Percentiles rank a stretch among this genome's conserved stretches.
These are phyloP conservation scores for Sherardia arvensis DNA, from an alignment of 257 asterid genomes.

Conservation along the genomic window DNA sequence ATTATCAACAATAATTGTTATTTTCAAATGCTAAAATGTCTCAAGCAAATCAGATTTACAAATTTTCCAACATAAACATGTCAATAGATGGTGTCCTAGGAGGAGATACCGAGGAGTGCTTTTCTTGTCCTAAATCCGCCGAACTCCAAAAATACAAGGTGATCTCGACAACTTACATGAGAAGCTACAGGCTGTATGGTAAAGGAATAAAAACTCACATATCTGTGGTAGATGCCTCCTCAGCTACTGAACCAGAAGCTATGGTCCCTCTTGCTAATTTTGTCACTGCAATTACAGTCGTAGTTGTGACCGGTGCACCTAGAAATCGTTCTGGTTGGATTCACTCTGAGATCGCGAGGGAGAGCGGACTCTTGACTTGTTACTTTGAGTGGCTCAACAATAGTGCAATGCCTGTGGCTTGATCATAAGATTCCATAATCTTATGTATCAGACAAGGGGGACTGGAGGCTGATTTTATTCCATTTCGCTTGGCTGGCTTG, in stretches of 20 bases:
- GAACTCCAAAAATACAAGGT: slow-evolving; percentile 7
- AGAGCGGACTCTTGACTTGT: slow-evolving; percentile 16
- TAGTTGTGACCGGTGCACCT: slow-evolving; percentile 13
- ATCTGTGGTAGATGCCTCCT: slow-evolving; percentile 23
- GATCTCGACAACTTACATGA: slow-evolving; percentile 13
- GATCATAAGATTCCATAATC: neutral
- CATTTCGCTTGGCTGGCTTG: no score
- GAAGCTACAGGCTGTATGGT: slow-evolving; percentile 12
- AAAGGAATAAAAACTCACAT: slow-evolving; percentile 16
- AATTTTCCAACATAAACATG: no score
- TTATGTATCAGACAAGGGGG: neutral
- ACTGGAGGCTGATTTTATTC: no score
- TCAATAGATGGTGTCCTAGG: slow-evolving; percentile 18
- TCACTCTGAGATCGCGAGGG: slow-evolving; percentile 21
- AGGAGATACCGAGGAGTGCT: slow-evolving; percentile 10
- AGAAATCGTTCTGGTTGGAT: slow-evolving; percentile 18
- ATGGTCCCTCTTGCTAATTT: slow-evolving; percentile 19
- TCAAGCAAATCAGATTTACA: no score
- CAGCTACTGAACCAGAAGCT: slow-evolving; percentile 22
- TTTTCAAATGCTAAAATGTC: no score
- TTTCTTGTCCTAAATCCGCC: slow-evolving; percentile 11
- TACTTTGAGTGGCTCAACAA: slow-evolving; percentile 23
- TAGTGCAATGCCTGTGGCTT: neutral
- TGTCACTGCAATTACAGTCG: slow-evolving; percentile 4
- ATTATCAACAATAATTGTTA: no score